A percentile compares a stretch with the other conserved stretches of the same genome.
These are phyloP conservation scores for Leishmania tropica DNA, from an alignment of 208 protist species.

Conservation along the genomic window DNA sequence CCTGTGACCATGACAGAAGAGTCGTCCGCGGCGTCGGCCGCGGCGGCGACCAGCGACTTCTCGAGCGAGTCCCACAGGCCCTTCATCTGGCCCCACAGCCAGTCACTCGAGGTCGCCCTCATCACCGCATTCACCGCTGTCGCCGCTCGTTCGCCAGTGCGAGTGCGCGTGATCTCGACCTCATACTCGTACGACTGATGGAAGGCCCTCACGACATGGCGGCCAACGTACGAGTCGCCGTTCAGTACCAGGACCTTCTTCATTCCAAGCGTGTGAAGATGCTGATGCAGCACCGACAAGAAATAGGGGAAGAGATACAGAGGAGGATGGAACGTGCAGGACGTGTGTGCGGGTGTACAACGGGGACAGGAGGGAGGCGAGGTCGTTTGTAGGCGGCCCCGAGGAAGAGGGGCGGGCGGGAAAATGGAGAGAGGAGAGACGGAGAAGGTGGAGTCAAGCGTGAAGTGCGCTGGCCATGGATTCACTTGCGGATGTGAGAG, in stretches of 20 bases:
- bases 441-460: not conserved
- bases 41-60: not conserved
- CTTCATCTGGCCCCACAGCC: conserved; percentile 4
- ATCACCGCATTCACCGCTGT: not conserved
- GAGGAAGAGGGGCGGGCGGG: not conserved
- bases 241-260: conserved; percentile 87
- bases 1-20: not conserved
- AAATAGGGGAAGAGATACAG: not conserved
- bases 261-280: conserved; percentile 14
- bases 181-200: conserved; percentile 76
- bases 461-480: not conserved
- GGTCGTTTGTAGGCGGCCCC: not conserved
- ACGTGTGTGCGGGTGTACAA: conserved; percentile 9
- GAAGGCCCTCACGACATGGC: conserved; percentile 63
- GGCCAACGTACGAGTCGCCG: conserved; percentile 79
- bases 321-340: not conserved
- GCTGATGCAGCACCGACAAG: not conserved
- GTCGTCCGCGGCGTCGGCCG: not conserved
- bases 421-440: not conserved
- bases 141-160: conserved; percentile 12
- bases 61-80: not conserved
- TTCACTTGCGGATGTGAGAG: not conserved
- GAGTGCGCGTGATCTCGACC: conserved; percentile 68
- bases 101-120: not conserved
- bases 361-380: not conserved